Evolutionary conservation across 2,329 filamentous ascomycete genomes (phyloP), one percentile per base, ranked within the genome.

Genomic region (Mollisia scopiformis): DNA sequence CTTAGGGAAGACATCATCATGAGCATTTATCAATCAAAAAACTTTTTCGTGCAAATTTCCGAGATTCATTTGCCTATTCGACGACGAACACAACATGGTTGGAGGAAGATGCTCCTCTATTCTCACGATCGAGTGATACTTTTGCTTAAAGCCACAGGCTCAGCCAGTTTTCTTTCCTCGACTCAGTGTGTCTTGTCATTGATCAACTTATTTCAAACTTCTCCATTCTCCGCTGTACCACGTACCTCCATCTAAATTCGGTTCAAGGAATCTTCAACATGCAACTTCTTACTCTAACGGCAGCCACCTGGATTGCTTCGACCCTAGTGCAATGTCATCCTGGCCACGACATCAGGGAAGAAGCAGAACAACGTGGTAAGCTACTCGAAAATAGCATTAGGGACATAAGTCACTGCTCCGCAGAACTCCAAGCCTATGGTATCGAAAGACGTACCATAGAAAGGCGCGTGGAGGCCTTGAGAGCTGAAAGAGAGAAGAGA

Each of bases 361-460:
- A 77, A 47, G 69, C 75, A 41, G 67, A 66, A 47, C 68, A 75
- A 62, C 75, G 75, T 41, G 66, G 66, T 43, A 23, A 47, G 21
- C 68, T 69, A 16, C 75, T 76, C 61, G 52, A 68, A 49, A 68
- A 65, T 43, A 71, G 69, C 62, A 75, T 74, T 62, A 68, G 73
- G 21, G 68, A 69, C 43, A 68, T 79, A 28, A 72, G 69, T 25
- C 75, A 77, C 62, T 79, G 77, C 47, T 68, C 74, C 1, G 73
- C 73, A 4, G 71, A 73, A 49, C 66, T 79, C 30, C 75, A 76
- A 66, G 72, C 72, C 50, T 73, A 76, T 55, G 77, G 75, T n/a
- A 68, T 76, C 50, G 70, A 75, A 61, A 63, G 66, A 30, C 64
- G 68, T 16, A 72, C 73, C 57, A 67, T 74, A 55, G 67, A 68